Conservation (phyloP, 2,329 filamentous ascomycete species). For the Hypoxylon sp. region DNA sequence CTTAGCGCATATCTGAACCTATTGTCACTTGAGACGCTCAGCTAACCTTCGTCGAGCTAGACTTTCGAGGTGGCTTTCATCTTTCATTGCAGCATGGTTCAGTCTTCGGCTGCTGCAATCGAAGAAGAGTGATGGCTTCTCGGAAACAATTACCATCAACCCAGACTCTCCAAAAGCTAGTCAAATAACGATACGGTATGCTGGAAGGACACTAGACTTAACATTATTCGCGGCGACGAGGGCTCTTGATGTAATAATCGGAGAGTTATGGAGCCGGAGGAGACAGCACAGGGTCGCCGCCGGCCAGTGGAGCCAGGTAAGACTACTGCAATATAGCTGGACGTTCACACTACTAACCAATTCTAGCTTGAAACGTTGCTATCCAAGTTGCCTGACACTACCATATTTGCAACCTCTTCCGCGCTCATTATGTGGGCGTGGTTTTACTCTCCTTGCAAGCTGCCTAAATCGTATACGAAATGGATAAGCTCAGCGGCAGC, state of each 20-base stretch:
- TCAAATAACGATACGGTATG: constrained; percentile 56
- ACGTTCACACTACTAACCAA: constrained; percentile 34
- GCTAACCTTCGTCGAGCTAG: constrained; percentile 56
- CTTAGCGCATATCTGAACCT: constrained; percentile 27
- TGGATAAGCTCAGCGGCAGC: constrained; percentile 86
- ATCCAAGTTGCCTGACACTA: constrained; percentile 71
- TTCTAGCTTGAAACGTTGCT: constrained; percentile 59
- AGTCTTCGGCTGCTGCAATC: constrained; percentile 72
- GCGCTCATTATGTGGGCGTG: constrained; percentile 90
- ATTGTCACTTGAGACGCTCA: constrained; percentile 23
- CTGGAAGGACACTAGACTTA: constrained; percentile 84
- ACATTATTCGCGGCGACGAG: constrained; percentile 83
- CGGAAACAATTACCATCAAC: constrained; percentile 57
- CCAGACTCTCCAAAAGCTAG: constrained; percentile 44
- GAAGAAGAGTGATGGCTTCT: constrained; percentile 63
- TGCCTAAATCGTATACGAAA: constrained; percentile 81
- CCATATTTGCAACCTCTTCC: constrained; percentile 79
- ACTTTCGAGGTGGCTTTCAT: constrained; percentile 69
- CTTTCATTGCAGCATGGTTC: constrained; percentile 72
- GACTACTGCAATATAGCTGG: constrained; percentile 18
- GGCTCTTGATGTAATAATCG: constrained; percentile 79
- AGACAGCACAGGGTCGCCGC: constrained; percentile 61
- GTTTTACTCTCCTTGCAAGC: constrained; percentile 80
- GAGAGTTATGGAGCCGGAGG: constrained; percentile 73
- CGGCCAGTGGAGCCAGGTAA: constrained; percentile 64